Percentiles rank a stretch among this genome's conserved stretches.
Evolutionary conservation across 1,284 basidiomycete species (phyloP).

Genomic region (Irpex rosettiformis): DNA sequence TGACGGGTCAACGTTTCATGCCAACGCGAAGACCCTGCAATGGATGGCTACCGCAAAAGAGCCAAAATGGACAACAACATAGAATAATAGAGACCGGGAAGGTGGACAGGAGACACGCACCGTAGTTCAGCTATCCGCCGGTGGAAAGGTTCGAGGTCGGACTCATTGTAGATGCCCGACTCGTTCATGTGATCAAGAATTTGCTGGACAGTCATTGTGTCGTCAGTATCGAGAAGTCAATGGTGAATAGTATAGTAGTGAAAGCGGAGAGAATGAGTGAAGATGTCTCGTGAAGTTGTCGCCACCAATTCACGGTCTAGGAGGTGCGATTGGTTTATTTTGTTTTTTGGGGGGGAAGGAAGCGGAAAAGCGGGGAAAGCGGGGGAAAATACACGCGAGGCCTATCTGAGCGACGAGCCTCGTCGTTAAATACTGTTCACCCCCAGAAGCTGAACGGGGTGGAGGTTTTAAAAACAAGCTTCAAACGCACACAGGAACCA

Average conservation of each 20-base stretch:
- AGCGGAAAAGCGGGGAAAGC: not conserved
- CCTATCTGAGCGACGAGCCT: not conserved
- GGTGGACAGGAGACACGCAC: constrained; percentile 19
- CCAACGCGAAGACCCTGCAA: constrained; percentile 2
- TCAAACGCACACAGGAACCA: not conserved
- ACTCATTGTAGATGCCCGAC: constrained; percentile 88
- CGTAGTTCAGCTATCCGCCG: constrained; percentile 77
- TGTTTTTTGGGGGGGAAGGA: not conserved
- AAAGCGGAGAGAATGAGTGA: not conserved
- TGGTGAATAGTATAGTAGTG: not conserved
- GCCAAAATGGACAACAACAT: constrained; percentile 2
- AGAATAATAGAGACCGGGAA: not conserved
- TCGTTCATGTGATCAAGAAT: constrained; percentile 92
- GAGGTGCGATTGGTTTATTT: too few species aligned
- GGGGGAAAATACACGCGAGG: not conserved
- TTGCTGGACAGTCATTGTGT: constrained; percentile 56
- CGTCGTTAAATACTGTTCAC: not conserved
- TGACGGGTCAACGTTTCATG: not conserved
- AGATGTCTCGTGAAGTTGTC: not conserved
- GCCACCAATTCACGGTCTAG: too few species aligned
- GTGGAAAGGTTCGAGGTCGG: constrained; percentile 84
- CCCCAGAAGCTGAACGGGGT: not conserved
- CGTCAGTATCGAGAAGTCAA: constrained; percentile 13
- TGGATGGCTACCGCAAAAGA: not conserved
- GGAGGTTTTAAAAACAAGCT: not conserved